Percentiles rank a stretch among this genome's conserved stretches.
Evolutionary conservation across 768 basidiomycete species (phyloP).

Genomic region (Lactarius deliciosus): DNA sequence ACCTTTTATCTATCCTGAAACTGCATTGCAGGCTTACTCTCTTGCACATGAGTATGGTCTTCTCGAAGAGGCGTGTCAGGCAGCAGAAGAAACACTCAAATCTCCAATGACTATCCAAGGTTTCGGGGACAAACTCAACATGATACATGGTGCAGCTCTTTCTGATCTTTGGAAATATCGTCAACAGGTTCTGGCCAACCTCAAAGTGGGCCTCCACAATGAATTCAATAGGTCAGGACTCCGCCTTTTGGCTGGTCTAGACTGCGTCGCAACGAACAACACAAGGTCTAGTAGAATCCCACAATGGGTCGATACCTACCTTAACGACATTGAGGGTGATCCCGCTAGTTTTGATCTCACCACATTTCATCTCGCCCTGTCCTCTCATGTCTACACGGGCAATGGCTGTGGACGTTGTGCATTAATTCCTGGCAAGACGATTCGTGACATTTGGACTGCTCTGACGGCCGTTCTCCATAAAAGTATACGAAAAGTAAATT

Average conservation of each 20-base stretch:
- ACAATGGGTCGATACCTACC: neutral
- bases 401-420: neutral
- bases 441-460: neutral
- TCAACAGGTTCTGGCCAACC: neutral
- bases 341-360: neutral
- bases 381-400: neutral
- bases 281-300: neutral
- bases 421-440: neutral
- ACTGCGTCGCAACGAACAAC: neutral
- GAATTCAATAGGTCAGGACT: neutral
- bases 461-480: neutral
- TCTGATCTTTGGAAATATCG: neutral
- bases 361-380: neutral
- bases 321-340: neutral
- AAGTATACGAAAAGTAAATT: neutral
- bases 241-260: neutral
- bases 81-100: neutral
- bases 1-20: neutral
- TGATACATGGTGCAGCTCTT: neutral
- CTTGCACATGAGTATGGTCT: neutral
- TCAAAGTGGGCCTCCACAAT: neutral
- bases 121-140: neutral
- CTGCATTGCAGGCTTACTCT: conserved; percentile 2
- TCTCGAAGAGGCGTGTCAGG: neutral
- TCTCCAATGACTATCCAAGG: neutral